A percentile compares a stretch with the other conserved stretches of the same genome.
phyloP scores from a whole-genome alignment of 2,329 filamentous ascomycete genomes.

The Aspergillus ruber region DNA sequence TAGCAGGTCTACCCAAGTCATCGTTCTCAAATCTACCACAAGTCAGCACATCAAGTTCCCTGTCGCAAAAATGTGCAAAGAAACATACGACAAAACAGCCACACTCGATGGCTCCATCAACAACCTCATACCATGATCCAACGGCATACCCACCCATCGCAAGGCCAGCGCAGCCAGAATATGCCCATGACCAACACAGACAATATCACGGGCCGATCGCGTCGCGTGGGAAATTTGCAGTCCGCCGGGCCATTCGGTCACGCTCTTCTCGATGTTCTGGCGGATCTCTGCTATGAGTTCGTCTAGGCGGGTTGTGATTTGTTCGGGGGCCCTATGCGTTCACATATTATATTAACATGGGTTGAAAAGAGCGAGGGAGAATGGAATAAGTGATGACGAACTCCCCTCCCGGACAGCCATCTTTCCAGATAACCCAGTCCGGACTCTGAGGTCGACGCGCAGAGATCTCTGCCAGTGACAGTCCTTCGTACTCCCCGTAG shows the following conservation, averaged over 20 bases:
- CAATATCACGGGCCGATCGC: slow-evolving; percentile 7
- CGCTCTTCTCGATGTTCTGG: slow-evolving; percentile 2
- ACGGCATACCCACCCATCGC: slow-evolving; percentile 8
- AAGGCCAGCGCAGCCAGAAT: slow-evolving; percentile 12
- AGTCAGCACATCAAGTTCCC: slow-evolving; percentile 2
- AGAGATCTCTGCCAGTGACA: slow-evolving; percentile 61
- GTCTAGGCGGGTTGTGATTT: slow-evolving; percentile 7
- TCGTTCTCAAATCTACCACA: slow-evolving; percentile 8
- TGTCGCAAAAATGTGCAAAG: background rate
- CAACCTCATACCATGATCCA: slow-evolving; percentile 8
- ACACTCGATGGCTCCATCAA: slow-evolving; percentile 12
- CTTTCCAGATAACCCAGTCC: slow-evolving; percentile 12
- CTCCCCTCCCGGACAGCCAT: slow-evolving; percentile 14
- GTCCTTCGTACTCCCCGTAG: slow-evolving; percentile 73
- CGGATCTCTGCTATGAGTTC: slow-evolving; percentile 6
- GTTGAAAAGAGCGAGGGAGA: background rate
- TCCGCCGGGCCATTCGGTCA: slow-evolving; percentile 5
- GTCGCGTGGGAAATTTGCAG: background rate
- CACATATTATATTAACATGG: background rate
- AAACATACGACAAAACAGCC: slow-evolving; percentile 11
- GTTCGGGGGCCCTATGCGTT: slow-evolving; percentile 4
- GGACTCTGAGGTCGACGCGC: slow-evolving; percentile 16
- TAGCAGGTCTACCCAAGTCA: slow-evolving; percentile 5
- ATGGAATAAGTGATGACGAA: background rate
- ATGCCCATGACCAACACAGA: slow-evolving; percentile 13